phyloP scores from a whole-genome alignment of 768 basidiomycete species.

The Pleurotus eryngii region DNA sequence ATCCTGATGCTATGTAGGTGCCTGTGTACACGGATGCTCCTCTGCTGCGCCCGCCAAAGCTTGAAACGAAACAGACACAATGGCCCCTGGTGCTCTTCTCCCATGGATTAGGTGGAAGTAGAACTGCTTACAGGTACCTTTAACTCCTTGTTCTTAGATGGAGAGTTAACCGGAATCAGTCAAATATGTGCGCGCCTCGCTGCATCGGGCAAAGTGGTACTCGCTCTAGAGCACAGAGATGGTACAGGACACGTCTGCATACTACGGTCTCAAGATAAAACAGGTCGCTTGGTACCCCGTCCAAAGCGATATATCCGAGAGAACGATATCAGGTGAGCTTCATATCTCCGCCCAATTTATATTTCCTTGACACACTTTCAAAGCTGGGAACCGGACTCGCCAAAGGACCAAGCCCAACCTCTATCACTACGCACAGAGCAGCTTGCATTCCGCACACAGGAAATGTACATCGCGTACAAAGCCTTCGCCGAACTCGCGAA shows the following conservation, averaged over 20 bases:
- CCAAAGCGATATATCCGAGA: constrained; percentile 52
- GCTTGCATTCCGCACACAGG: constrained; percentile 62
- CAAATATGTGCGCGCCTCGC: constrained; percentile 74
- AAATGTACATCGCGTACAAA: constrained; percentile 63
- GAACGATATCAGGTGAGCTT: constrained; percentile 50
- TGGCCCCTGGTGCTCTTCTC: constrained; percentile 86
- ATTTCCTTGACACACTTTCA: not conserved
- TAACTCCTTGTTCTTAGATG: not conserved
- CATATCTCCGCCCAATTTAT: not conserved
- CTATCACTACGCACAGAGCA: constrained; percentile 65
- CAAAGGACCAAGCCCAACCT: constrained; percentile 21
- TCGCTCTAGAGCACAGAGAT: constrained; percentile 82
- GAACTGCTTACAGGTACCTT: constrained; percentile 63
- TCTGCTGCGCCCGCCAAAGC: constrained; percentile 36
- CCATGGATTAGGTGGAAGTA: constrained; percentile 76
- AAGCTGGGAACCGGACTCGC: constrained; percentile 27
- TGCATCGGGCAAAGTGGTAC: constrained; percentile 74
- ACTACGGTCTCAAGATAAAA: constrained; percentile 28
- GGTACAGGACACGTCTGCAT: constrained; percentile 62
- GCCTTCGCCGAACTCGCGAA: constrained; percentile 55
- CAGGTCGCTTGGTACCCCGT: constrained; percentile 23
- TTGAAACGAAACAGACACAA: constrained; percentile 21
- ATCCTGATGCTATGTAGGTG: constrained; percentile 32
- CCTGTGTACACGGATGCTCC: constrained; percentile 57
- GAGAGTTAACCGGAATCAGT: constrained; percentile 25